These are phyloP conservation scores for Furcasterigmium sp. DNA, from an alignment of 2,329 filamentous ascomycete genomes.

Conservation along the genomic window DNA sequence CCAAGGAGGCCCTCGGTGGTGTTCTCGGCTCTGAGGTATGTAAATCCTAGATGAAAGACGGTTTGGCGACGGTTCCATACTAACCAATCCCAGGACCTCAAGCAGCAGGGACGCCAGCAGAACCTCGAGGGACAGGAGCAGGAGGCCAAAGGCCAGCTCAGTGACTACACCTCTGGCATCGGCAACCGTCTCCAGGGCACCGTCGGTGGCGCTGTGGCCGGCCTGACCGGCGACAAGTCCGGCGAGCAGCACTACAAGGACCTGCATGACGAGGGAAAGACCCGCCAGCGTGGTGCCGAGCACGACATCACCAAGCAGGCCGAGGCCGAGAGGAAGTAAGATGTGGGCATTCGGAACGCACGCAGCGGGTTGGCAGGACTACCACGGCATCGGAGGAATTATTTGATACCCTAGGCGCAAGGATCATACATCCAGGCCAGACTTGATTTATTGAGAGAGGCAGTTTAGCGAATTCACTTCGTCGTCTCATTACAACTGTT, in stretches of 20 bases:
- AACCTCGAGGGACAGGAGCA: constrained; percentile 75
- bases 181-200: constrained; percentile 64
- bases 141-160: constrained; percentile 78
- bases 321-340: constrained; percentile 31
- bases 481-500: too few species aligned
- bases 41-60: too few species aligned
- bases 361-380: too few species aligned
- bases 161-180: constrained; percentile 65
- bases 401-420: too few species aligned
- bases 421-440: too few species aligned
- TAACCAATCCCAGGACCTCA: constrained; percentile 47
- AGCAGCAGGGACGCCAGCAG: constrained; percentile 69
- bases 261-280: constrained; percentile 79
- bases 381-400: too few species aligned
- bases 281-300: constrained; percentile 77
- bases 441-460: too few species aligned
- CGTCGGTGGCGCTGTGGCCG: constrained; percentile 66
- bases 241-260: constrained; percentile 61
- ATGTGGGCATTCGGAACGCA: too few species aligned
- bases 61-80: too few species aligned
- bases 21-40: constrained; percentile 66
- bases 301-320: constrained; percentile 71
- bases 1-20: constrained; percentile 76
- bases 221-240: constrained; percentile 63
- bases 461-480: too few species aligned